These are phyloP conservation scores for Cordyceps fumosorosea DNA, from an alignment of 2,329 filamentous ascomycete genomes.

Conservation along the genomic window DNA sequence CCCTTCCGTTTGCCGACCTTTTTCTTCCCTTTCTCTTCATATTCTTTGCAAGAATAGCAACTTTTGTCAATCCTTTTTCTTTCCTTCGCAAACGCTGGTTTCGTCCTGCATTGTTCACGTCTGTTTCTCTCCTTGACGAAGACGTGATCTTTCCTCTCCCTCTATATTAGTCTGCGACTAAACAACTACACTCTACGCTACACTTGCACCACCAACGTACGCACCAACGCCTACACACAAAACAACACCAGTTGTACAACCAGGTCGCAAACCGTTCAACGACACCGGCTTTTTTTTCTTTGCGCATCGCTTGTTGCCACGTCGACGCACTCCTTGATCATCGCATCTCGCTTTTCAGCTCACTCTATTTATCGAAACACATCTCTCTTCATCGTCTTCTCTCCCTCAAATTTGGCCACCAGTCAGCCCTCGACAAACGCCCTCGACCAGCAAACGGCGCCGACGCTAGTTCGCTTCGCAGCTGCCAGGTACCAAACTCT, in stretches of 20 bases:
- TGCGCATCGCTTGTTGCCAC: neutral
- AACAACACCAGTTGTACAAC: neutral
- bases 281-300: neutral
- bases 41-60: neutral
- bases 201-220: neutral
- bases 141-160: conserved; percentile 4
- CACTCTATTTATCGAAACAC: neutral
- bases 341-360: neutral
- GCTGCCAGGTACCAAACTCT: conserved; percentile 7
- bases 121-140: conserved; percentile 1
- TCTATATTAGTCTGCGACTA: conserved; percentile 11
- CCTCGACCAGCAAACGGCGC: neutral
- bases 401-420: neutral
- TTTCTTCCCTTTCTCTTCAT: neutral
- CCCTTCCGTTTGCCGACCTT: neutral
- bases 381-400: neutral
- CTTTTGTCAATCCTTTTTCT: neutral
- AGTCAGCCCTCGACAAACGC: neutral
- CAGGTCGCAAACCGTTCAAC: conserved; percentile 2
- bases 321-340: neutral
- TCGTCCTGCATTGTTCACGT: conserved; percentile 8
- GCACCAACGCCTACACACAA: neutral
- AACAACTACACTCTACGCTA: neutral
- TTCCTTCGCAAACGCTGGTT: conserved; percentile 10
- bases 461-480: neutral